Conservation (phyloP, 73 alveolate species). For the Uronychia setigera region DNA sequence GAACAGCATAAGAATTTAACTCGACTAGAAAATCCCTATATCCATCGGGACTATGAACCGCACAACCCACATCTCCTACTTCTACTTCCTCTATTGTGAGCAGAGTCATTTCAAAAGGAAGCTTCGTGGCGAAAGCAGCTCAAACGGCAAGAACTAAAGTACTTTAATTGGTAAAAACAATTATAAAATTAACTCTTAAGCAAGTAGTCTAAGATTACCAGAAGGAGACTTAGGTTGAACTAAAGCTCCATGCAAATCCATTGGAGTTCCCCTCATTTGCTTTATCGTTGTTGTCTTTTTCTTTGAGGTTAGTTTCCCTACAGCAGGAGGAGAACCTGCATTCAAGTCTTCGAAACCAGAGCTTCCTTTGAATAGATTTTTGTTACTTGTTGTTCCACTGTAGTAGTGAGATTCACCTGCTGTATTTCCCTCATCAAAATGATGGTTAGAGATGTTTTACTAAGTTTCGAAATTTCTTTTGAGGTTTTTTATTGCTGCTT, state of each 20-base stretch:
- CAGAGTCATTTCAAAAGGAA: not conserved
- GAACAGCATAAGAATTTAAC: too few species aligned
- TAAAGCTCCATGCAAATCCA: not conserved
- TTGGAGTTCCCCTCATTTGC: not conserved
- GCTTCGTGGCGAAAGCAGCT: slow-evolving; percentile 2
- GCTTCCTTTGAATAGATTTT: not conserved
- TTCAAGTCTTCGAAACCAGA: not conserved
- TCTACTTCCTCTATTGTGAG: not conserved
- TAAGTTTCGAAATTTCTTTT: not conserved
- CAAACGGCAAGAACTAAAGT: not conserved
- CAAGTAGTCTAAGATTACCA: too few species aligned
- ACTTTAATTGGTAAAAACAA: not conserved
- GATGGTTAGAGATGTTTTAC: not conserved
- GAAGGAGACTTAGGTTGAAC: not conserved
- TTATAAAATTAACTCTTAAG: not conserved
- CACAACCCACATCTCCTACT: not conserved
- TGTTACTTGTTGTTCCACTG: not conserved
- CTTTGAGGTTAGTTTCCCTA: not conserved
- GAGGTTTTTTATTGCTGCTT: not conserved
- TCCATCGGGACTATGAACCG: too few species aligned
- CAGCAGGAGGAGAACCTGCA: not conserved
- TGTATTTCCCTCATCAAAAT: not conserved
- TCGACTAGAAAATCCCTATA: too few species aligned
- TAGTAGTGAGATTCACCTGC: not conserved
- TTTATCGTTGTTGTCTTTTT: not conserved